Evolutionary conservation across 257 asterid species (phyloP).

Genomic region (Catharanthus roseus): DNA sequence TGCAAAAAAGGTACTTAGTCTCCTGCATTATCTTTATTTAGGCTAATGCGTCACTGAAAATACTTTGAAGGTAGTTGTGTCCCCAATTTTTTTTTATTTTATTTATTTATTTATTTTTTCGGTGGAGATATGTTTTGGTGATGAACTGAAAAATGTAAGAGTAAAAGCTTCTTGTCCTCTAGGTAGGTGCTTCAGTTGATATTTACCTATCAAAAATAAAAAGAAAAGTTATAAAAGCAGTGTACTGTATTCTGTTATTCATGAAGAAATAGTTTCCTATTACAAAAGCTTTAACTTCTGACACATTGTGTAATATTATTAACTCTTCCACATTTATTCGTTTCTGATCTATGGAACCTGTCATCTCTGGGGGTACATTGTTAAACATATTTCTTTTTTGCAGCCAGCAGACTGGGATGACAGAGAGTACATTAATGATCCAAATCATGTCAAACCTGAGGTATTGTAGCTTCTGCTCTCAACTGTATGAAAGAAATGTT

Average conservation of each 20-base stretch:
- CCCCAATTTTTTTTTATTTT: background rate
- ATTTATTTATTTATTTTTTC: no score
- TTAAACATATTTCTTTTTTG: constrained; percentile 8
- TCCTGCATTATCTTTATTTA: background rate
- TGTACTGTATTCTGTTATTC: background rate
- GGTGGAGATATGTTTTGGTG: background rate
- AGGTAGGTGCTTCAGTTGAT: background rate
- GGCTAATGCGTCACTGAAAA: constrained; percentile 36
- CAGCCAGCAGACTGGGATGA: constrained; percentile 96
- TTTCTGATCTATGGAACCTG: background rate
- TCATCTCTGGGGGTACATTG: background rate
- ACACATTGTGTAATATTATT: background rate
- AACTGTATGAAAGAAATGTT: background rate
- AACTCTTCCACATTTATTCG: background rate
- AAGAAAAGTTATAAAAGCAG: no score
- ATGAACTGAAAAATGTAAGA: background rate
- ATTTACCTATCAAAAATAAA: no score
- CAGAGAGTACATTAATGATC: constrained; percentile 76
- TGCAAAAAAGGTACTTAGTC: constrained; percentile 54
- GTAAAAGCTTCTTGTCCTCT: background rate
- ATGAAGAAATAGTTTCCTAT: background rate
- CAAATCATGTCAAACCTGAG: constrained; percentile 70
- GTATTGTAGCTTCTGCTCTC: constrained; percentile 26
- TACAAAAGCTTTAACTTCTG: background rate
- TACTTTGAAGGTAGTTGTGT: constrained; percentile 4